These are phyloP conservation scores for Nannizziopsis arthrosporioides DNA, from an alignment of 2,329 filamentous ascomycete genomes.

Conservation along the genomic window DNA sequence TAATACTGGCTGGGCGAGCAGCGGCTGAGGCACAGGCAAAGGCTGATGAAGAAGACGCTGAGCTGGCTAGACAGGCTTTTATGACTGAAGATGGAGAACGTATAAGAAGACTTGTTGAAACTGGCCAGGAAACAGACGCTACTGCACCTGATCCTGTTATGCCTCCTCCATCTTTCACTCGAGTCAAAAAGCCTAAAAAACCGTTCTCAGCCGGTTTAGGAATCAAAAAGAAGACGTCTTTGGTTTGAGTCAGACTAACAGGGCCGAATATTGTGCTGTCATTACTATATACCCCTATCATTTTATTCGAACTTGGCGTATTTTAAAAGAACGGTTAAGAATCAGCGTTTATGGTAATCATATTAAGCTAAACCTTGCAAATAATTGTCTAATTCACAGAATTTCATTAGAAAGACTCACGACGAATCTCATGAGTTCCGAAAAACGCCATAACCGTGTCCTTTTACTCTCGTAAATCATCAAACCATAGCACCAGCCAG, in stretches of 20 bases:
- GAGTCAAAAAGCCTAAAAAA: constrained; percentile 77
- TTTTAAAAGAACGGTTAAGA: too few relatives aligned
- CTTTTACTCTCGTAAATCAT: too few relatives aligned
- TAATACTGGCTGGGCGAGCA: constrained; percentile 40
- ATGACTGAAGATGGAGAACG: constrained; percentile 47
- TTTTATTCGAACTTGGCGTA: too few relatives aligned
- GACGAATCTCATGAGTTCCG: too few relatives aligned
- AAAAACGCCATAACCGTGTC: too few relatives aligned
- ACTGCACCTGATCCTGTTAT: constrained; percentile 26
- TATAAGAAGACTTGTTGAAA: constrained; percentile 43
- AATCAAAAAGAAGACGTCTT: constrained; percentile 69
- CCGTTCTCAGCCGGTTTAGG: constrained; percentile 62
- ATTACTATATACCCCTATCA: too few relatives aligned
- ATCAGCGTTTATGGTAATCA: too few relatives aligned
- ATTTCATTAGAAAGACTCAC: too few relatives aligned
- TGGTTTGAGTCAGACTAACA: constrained; percentile 34
- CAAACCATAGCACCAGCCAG: too few relatives aligned
- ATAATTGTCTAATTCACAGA: too few relatives aligned
- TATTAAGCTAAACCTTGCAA: too few relatives aligned
- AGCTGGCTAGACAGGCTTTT: constrained; percentile 70
- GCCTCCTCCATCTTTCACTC: constrained; percentile 57
- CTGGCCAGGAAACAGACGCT: constrained; percentile 28
- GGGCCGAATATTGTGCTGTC: too few relatives aligned
- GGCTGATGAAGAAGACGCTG: constrained; percentile 70
- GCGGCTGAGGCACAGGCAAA: constrained; percentile 47